Evolutionary conservation across 2,329 filamentous ascomycete genomes (phyloP).

Genomic region (Chaetomium olivaceum): DNA sequence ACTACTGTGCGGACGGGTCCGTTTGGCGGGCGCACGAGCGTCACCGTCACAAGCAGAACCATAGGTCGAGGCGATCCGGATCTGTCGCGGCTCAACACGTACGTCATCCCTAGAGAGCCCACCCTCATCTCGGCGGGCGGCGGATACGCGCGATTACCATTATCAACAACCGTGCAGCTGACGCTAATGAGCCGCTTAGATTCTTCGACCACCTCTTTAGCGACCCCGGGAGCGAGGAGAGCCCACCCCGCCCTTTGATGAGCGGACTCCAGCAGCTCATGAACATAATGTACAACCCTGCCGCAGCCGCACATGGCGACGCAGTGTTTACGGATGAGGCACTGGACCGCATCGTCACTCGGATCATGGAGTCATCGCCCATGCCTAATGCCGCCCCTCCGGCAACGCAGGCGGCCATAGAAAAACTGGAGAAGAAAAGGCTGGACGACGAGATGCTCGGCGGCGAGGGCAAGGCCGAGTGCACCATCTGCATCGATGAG

Average conservation of each 20-base stretch:
- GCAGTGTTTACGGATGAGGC: constrained; percentile 90
- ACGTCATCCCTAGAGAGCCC: constrained; percentile 34
- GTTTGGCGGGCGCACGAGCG: constrained; percentile 41
- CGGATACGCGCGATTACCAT: constrained; percentile 16
- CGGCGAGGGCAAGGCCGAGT: constrained; percentile 70
- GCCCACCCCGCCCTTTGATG: constrained; percentile 38
- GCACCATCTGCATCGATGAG: constrained; percentile 92
- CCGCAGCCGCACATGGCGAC: constrained; percentile 65
- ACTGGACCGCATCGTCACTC: constrained; percentile 81
- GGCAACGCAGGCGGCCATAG: constrained; percentile 73
- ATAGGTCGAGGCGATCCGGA: background rate
- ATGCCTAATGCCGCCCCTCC: constrained; percentile 78
- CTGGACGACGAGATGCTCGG: constrained; percentile 70
- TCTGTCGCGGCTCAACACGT: constrained; percentile 40
- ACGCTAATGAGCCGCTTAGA: constrained; percentile 40
- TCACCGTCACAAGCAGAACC: constrained; percentile 45
- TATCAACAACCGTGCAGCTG: constrained; percentile 34
- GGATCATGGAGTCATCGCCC: constrained; percentile 82
- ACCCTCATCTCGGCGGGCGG: background rate
- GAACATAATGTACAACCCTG: constrained; percentile 52
- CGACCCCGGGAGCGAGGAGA: constrained; percentile 32
- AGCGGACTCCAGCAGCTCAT: constrained; percentile 55
- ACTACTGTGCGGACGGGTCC: constrained; percentile 43
- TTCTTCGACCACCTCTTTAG: constrained; percentile 51
- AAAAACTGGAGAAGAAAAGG: constrained; percentile 68